phyloP scores from a whole-genome alignment of 202 grass and related monocot species.

The Schoenoplectus triqueter region DNA sequence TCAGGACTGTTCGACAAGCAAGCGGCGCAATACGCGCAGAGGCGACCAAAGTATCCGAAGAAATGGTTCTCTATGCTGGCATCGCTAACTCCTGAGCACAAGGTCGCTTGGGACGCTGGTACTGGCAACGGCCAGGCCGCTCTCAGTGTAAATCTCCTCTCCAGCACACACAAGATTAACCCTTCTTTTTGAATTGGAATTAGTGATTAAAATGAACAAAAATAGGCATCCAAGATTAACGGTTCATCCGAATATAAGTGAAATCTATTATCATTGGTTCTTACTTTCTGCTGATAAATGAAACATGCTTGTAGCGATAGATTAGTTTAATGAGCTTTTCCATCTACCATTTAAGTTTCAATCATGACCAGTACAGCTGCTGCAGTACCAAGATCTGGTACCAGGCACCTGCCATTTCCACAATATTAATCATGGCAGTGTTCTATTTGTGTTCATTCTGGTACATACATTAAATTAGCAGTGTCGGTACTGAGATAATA shows the following conservation, averaged over 20 bases:
- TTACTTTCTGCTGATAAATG: not conserved
- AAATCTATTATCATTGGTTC: not conserved
- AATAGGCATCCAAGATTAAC: not conserved
- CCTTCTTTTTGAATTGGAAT: no score
- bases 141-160: slow-evolving; percentile 45
- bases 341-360: not conserved
- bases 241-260: not conserved
- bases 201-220: not conserved
- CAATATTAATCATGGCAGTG: not conserved
- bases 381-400: not conserved
- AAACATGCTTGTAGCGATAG: not conserved
- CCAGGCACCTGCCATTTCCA: not conserved
- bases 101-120: slow-evolving; percentile 72
- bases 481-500: not conserved
- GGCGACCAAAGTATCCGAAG: slow-evolving; percentile 64
- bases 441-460: not conserved
- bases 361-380: not conserved
- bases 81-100: slow-evolving; percentile 60
- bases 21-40: slow-evolving; percentile 59
- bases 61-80: slow-evolving; percentile 72
- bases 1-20: slow-evolving; percentile 56
- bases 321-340: not conserved
- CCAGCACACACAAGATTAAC: no score
- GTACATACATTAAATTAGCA: not conserved
- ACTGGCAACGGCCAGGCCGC: slow-evolving; percentile 76